Conservation (phyloP, 495 filamentous ascomycete species). For the Aspergillus conjunctus region DNA sequence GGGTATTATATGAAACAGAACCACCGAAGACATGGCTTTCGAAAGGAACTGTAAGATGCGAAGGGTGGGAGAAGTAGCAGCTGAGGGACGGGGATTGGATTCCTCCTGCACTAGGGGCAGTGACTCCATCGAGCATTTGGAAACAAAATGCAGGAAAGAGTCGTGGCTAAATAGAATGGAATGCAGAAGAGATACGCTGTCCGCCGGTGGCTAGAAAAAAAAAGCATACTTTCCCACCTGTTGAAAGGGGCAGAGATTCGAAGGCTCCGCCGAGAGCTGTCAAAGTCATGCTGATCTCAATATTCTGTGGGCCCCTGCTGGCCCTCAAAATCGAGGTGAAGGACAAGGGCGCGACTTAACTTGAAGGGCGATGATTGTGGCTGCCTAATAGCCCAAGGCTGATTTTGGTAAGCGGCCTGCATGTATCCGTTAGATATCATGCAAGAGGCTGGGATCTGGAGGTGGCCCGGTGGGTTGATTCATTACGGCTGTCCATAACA, state of each 20-base stretch:
- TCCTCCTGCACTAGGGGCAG: background rate
- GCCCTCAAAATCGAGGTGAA: background rate
- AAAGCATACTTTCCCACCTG: too few relatives aligned
- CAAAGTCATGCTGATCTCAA: too few relatives aligned
- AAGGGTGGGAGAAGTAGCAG: slow-evolving; percentile 4
- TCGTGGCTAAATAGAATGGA: too few relatives aligned
- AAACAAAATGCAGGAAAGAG: too few relatives aligned
- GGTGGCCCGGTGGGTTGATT: slow-evolving; percentile 7
- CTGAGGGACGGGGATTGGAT: background rate
- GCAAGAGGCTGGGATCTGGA: slow-evolving; percentile 21
- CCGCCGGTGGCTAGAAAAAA: too few relatives aligned
- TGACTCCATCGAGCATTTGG: background rate
- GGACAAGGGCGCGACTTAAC: slow-evolving; percentile 1
- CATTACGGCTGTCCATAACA: slow-evolving; percentile 10
- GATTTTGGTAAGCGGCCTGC: slow-evolving; percentile 22
- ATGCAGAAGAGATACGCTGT: too few relatives aligned
- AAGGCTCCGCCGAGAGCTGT: too few relatives aligned
- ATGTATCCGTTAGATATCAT: slow-evolving; percentile 29
- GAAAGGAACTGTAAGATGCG: slow-evolving; percentile 13
- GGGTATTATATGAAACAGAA: slow-evolving; percentile 24
- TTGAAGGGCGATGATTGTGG: slow-evolving; percentile 19
- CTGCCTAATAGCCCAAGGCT: slow-evolving; percentile 17
- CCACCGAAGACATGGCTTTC: slow-evolving; percentile 8
- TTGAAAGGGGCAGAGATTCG: too few relatives aligned
- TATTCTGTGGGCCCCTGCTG: background rate